Percentiles rank a stretch among this genome's conserved stretches.
phyloP scores from a whole-genome alignment of 768 basidiomycete species.

The Cystobasidium tubakii region DNA sequence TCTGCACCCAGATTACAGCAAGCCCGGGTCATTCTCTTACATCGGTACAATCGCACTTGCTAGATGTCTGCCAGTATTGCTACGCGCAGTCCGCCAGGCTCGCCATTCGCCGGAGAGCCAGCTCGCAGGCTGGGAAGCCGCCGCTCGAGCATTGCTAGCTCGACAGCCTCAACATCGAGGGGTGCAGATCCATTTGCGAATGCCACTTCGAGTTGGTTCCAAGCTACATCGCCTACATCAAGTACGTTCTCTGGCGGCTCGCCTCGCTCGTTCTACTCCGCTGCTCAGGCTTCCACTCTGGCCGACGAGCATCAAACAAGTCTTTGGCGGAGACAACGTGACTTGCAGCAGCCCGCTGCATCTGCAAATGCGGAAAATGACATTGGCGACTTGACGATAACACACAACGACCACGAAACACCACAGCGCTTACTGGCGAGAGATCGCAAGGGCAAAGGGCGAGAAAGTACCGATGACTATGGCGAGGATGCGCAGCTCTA shows the following conservation, averaged over 20 bases:
- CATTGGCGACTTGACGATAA: conserved; percentile 28
- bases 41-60: background rate
- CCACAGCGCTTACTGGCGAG: background rate
- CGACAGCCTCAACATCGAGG: conserved; percentile 6
- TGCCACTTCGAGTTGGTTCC: background rate
- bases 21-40: too few relatives aligned
- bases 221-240: conserved; percentile 7
- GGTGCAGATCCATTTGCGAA: background rate
- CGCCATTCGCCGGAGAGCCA: background rate
- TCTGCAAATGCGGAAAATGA: conserved; percentile 5
- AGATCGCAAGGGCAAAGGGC: conserved; percentile 20
- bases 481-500: conserved; percentile 5
- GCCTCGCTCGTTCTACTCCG: conserved; percentile 28
- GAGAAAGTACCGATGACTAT: conserved; percentile 1
- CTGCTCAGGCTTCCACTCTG: conserved; percentile 10
- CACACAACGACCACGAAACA: background rate
- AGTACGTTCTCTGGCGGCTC: conserved; percentile 18
- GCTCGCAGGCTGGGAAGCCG: background rate
- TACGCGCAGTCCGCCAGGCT: conserved; percentile 5
- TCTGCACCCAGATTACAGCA: too few relatives aligned
- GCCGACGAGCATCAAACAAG: background rate
- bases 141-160: background rate
- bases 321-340: background rate
- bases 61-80: background rate
- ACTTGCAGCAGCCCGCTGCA: background rate